Evolutionary conservation across 202 grass and related monocot species (phyloP), one percentile per base, ranked within the genome.

Genomic region (Cymbopogon flexuosus): DNA sequence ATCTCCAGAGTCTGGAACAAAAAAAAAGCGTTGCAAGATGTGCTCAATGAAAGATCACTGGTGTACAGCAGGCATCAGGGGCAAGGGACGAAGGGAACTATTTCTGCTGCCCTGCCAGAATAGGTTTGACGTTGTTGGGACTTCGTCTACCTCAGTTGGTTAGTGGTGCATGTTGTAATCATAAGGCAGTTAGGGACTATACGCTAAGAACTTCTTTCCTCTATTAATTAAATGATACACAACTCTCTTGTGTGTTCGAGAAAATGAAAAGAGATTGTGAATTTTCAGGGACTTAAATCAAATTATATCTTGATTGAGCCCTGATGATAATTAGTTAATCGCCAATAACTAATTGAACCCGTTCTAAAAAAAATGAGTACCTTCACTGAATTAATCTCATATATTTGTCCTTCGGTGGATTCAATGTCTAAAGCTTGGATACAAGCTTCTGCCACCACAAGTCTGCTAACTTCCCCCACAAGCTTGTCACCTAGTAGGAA

Each of bases 361-460:
- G 0, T 2, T 52, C 3, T 16, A 21, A 11, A 24, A 37, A 76
- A 62, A 72, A 46, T 63, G 68, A 40, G 33, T 84, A 97, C 92
- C 94, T 97, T 92, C 77, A 94, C 92, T 51, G 94, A 97, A 83
- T 90, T 97, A 49, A 97, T 92, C 85, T 97, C 94, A 7, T 94
- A 97, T 78, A 89, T 87, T 78, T 97, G 81, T 83, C 91, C 88
- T 89, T 90, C 77, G 21, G 94, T 94, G 41, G 41, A 90, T 69
- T 94, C 91, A 58, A 97, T 90, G 79, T 92, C 91, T 80, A 97
- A 69, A 70, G 89, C 91, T 90, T 97, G 94, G 87, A 94, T 86
- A 76, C 94, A 97, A 6, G 94, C 94, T 90, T 97, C 94, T 54
- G 94, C 94, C n/a, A 97, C 94, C 39, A 97, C 94, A 19, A 97